Conservation (phyloP, 2,329 filamentous ascomycete genomes). For the Xylaria multiplex region DNA sequence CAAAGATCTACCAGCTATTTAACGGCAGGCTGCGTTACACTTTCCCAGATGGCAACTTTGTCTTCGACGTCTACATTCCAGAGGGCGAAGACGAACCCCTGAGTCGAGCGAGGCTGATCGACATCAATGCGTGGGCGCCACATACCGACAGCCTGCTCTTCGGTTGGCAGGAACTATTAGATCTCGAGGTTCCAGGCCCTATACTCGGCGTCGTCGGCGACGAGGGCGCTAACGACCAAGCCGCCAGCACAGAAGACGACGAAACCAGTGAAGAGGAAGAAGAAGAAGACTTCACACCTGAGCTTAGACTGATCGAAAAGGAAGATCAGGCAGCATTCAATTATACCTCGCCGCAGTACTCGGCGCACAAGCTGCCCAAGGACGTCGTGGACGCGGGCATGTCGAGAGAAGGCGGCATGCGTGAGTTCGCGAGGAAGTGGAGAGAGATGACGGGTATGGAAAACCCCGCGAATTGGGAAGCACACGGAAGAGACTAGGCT, state of each 20-base stretch:
- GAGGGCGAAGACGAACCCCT: conserved; percentile 68
- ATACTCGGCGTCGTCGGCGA: conserved; percentile 62
- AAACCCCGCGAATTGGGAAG: conserved; percentile 46
- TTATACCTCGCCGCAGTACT: conserved; percentile 87
- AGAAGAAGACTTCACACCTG: conserved; percentile 71
- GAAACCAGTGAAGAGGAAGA: conserved; percentile 55
- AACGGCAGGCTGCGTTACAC: conserved; percentile 75
- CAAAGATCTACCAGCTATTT: conserved; percentile 81
- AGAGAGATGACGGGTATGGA: conserved; percentile 61
- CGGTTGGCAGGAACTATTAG: conserved; percentile 87
- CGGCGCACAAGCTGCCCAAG: conserved; percentile 92
- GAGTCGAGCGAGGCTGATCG: conserved; percentile 83
- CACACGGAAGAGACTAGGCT: conserved; percentile 19
- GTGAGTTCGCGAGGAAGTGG: conserved; percentile 83
- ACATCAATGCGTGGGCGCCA: conserved; percentile 94
- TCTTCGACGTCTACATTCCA: conserved; percentile 93
- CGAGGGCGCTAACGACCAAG: conserved; percentile 50
- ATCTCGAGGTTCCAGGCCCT: conserved; percentile 70
- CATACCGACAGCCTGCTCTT: conserved; percentile 91
- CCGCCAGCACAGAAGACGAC: conserved; percentile 52
- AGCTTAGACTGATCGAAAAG: conserved; percentile 82
- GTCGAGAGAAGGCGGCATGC: conserved; percentile 77
- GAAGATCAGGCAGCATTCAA: conserved; percentile 90
- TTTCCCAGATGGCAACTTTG: conserved; percentile 85
- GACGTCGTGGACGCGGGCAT: conserved; percentile 83